phyloP scores from a whole-genome alignment of 495 filamentous ascomycete species.

The Trichocladium uniseriatum region DNA sequence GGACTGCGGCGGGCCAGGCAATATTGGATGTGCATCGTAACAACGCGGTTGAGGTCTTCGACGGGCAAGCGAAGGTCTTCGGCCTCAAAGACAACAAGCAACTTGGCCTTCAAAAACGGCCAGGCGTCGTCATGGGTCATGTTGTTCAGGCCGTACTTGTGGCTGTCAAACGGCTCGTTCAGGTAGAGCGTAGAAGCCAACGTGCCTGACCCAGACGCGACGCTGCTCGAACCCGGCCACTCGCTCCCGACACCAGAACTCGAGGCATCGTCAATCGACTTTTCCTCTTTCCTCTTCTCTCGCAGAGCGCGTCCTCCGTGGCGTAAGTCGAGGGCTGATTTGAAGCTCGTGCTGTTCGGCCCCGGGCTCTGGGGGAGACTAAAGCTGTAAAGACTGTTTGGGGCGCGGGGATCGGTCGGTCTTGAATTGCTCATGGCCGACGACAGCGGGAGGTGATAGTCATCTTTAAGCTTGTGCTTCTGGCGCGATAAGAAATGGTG shows the following conservation, averaged over 20 bases:
- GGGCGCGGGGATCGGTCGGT: constrained; percentile 74
- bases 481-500: constrained; percentile 83
- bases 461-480: constrained; percentile 80
- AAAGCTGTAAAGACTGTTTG: constrained; percentile 71
- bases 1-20: constrained; percentile 62
- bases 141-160: constrained; percentile 62
- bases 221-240: constrained; percentile 46
- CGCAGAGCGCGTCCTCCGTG: constrained; percentile 78
- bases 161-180: constrained; percentile 38
- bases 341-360: constrained; percentile 61
- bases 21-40: constrained; percentile 66
- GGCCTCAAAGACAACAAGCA: constrained; percentile 88
- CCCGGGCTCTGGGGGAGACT: constrained; percentile 59
- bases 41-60: constrained; percentile 88
- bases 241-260: constrained; percentile 29
- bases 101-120: constrained; percentile 82
- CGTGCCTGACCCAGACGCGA: constrained; percentile 33
- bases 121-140: constrained; percentile 88
- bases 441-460: constrained; percentile 73
- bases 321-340: constrained; percentile 75
- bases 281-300: constrained; percentile 84
- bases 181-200: constrained; percentile 31
- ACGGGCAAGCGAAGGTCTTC: constrained; percentile 83
- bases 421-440: constrained; percentile 86
- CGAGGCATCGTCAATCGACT: constrained; percentile 34